phyloP scores from a whole-genome alignment of 2,329 filamentous ascomycete species.

The Scopulariopsis brevicaulis region DNA sequence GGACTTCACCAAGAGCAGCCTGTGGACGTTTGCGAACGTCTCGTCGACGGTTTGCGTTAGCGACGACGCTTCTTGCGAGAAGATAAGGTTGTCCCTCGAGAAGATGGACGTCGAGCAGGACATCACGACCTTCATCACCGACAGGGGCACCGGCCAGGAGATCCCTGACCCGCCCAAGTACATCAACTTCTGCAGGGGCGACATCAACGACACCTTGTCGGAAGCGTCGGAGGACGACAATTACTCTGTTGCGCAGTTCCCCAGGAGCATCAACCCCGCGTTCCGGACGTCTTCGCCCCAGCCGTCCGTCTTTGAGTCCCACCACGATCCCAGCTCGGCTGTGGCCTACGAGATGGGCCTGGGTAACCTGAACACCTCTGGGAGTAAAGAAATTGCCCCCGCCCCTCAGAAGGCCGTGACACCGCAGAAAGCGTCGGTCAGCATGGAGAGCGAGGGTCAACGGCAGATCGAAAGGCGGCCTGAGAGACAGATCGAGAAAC shows the following conservation, averaged over 20 bases:
- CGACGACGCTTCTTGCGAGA: conserved; percentile 93
- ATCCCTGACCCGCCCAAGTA: conserved; percentile 96
- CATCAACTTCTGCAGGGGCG: conserved; percentile 95
- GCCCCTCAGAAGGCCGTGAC: conserved; percentile 35
- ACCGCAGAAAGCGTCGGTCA: conserved; percentile 1
- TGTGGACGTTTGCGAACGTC: conserved; percentile 98
- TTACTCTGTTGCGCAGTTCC: conserved; percentile 94
- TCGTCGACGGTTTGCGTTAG: conserved; percentile 95
- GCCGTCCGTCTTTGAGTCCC: conserved; percentile 84
- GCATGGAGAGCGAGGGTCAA: not conserved
- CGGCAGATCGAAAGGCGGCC: conserved; percentile 1
- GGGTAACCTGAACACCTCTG: conserved; percentile 30
- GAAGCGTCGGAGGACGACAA: conserved; percentile 76
- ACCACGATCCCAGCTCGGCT: conserved; percentile 72
- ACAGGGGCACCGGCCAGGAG: conserved; percentile 85
- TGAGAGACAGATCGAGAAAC: not conserved
- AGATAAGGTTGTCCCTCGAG: conserved; percentile 85
- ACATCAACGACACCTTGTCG: conserved; percentile 68
- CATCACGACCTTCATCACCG: conserved; percentile 78
- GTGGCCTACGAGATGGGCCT: conserved; percentile 60
- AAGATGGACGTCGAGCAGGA: conserved; percentile 96
- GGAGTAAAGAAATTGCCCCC: conserved; percentile 36
- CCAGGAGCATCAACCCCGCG: conserved; percentile 86
- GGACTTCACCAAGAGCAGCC: conserved; percentile 93
- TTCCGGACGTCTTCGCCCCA: conserved; percentile 95